phyloP scores from a whole-genome alignment of 1,139 yeast genomes.

The Taphrina populina region DNA sequence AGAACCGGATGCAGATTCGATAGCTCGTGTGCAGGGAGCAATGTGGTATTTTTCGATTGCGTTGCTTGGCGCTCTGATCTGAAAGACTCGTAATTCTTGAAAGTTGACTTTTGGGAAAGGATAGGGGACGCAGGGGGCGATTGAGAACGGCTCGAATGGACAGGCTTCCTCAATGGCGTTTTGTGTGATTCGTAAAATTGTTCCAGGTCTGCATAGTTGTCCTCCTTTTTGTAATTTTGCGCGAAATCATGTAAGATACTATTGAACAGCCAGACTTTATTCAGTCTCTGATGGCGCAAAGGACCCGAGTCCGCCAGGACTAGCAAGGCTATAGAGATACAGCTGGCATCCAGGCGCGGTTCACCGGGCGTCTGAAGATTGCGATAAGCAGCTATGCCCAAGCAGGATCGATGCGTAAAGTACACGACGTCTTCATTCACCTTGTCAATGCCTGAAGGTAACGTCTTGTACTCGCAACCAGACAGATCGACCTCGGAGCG shows the following conservation, averaged over 20 bases:
- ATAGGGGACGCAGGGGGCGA: slow-evolving; percentile 23
- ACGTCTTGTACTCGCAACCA: slow-evolving; percentile 20
- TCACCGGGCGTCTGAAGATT: slow-evolving; percentile 7
- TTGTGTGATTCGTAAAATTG: neutral
- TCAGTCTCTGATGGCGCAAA: slow-evolving; percentile 14
- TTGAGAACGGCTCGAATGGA: neutral
- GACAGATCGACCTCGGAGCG: neutral
- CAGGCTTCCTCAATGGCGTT: neutral
- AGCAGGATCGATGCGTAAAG: slow-evolving; percentile 9
- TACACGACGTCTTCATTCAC: slow-evolving; percentile 11
- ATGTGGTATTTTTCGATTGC: neutral
- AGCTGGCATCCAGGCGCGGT: neutral
- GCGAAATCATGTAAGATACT: slow-evolving; percentile 3
- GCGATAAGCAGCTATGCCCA: slow-evolving; percentile 7
- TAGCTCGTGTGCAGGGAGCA: slow-evolving; percentile 15
- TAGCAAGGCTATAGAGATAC: slow-evolving; percentile 16
- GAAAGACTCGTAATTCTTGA: slow-evolving; percentile 17
- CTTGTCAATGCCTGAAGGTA: slow-evolving; percentile 11
- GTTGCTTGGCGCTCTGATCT: slow-evolving; percentile 5
- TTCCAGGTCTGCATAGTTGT: neutral
- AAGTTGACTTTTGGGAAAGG: neutral
- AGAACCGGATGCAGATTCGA: slow-evolving; percentile 23
- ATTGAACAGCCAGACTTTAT: slow-evolving; percentile 15
- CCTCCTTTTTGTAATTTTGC: neutral
- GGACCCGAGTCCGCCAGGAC: slow-evolving; percentile 8